These are phyloP conservation scores for Gaultheria prostrata DNA, from an alignment of 148 eudicot genomes.

Conservation along the genomic window DNA sequence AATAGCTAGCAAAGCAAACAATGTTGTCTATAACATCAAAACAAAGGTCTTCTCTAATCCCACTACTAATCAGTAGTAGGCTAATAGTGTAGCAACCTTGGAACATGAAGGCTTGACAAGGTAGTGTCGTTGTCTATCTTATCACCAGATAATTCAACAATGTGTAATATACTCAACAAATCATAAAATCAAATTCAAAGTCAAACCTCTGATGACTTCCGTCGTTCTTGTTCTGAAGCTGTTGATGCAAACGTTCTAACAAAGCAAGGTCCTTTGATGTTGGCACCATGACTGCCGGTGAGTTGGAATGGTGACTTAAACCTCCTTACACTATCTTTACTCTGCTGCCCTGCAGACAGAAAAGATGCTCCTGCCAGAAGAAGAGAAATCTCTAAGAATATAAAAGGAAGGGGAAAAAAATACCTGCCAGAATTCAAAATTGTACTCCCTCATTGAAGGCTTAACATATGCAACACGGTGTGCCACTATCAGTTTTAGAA, in stretches of 20 bases:
- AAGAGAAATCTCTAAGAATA: neutral
- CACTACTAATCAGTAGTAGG: neutral
- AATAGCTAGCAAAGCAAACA: neutral
- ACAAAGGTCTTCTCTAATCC: neutral
- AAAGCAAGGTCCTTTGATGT: conserved; percentile 15
- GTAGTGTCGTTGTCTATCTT: neutral
- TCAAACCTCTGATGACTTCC: conserved; percentile 30
- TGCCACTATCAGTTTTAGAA: neutral
- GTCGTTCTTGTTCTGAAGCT: conserved; percentile 22
- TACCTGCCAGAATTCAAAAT: neutral
- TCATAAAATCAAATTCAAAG: neutral
- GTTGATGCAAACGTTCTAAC: conserved; percentile 35
- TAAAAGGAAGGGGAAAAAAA: neutral
- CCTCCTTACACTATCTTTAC: conserved; percentile 12
- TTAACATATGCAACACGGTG: neutral
- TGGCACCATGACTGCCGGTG: conserved; percentile 5
- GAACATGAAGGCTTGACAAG: neutral
- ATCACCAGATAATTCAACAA: neutral
- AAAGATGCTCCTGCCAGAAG: conserved; percentile 21
- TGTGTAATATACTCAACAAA: neutral
- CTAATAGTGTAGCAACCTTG: neutral
- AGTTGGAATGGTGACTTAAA: conserved; percentile 25
- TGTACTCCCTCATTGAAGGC: neutral
- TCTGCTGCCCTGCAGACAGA: conserved; percentile 10
- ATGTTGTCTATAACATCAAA: neutral